Evolutionary conservation across 345 rosid genomes (phyloP).

Genomic region (Pugionium cornutum): DNA sequence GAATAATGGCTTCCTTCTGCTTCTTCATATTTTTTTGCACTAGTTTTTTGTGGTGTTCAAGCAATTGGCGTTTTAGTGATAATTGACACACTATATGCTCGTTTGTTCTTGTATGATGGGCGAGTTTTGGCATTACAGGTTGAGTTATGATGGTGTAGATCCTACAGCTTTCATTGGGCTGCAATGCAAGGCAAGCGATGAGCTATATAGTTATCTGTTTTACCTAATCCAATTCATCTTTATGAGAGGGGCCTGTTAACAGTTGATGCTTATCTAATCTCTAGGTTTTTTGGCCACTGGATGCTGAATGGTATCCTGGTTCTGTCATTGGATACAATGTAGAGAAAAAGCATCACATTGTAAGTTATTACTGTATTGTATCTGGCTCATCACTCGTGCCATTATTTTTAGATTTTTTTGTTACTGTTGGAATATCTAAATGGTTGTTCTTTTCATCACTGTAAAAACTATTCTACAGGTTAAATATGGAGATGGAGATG

Average conservation of each 20-base stretch:
- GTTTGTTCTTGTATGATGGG: constrained; percentile 2
- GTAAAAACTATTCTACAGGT: constrained; percentile 51
- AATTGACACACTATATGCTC: neutral
- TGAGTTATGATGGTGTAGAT: constrained; percentile 71
- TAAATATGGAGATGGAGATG: constrained; percentile 81
- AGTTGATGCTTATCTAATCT: constrained; percentile 30
- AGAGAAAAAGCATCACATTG: constrained; percentile 66
- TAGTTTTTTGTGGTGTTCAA: neutral
- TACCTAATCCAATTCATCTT: neutral
- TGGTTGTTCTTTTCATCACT: constrained; percentile 22
- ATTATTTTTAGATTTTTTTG: constrained; percentile 3
- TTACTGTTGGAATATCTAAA: constrained; percentile 8
- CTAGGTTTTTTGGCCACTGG: constrained; percentile 98
- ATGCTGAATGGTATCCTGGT: constrained; percentile 92
- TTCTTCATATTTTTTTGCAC: too few relatives aligned
- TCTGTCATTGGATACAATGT: constrained; percentile 59
- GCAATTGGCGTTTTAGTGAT: neutral
- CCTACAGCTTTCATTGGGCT: constrained; percentile 68
- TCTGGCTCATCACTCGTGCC: constrained; percentile 1
- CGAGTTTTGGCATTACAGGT: constrained; percentile 49
- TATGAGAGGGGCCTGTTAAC: neutral
- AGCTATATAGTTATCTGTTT: constrained; percentile 19
- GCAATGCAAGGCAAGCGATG: constrained; percentile 82
- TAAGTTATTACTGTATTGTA: constrained; percentile 41
- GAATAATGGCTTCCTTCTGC: neutral